Evolutionary conservation across 768 basidiomycete genomes (phyloP).

Genomic region (Dentipellis sp.): DNA sequence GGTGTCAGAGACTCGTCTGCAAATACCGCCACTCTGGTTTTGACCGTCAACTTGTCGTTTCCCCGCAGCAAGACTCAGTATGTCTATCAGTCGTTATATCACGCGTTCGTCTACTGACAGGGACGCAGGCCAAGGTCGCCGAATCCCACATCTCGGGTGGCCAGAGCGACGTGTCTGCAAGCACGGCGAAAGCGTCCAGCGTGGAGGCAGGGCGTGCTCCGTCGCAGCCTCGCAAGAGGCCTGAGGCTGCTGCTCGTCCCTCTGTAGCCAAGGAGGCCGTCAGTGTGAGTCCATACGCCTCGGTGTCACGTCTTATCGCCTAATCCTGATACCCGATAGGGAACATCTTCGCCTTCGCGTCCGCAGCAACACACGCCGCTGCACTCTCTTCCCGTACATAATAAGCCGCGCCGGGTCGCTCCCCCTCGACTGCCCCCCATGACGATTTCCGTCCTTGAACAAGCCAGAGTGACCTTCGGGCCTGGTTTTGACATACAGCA

Average conservation of each 20-base stretch:
- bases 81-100: too few species aligned
- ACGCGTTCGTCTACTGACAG: neutral
- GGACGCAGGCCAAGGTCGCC: neutral
- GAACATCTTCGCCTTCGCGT: neutral
- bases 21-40: neutral
- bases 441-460: conserved; percentile 35
- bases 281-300: neutral
- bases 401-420: neutral
- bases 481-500: conserved; percentile 52
- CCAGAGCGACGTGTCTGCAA: neutral
- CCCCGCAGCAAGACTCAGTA: neutral
- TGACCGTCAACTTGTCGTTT: neutral
- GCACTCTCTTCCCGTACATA: neutral
- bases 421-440: neutral
- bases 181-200: too few species aligned
- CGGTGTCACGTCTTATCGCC: neutral
- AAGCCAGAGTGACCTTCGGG: conserved; percentile 46
- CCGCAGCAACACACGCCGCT: neutral
- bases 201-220: too few species aligned
- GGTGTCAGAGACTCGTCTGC: neutral
- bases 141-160: neutral
- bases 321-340: neutral
- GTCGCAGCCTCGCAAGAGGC: too few species aligned
- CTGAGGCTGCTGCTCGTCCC: too few species aligned
- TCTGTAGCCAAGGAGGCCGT: neutral